A percentile compares a stretch with the other conserved stretches of the same genome.
Conservation (phyloP, 2,329 filamentous ascomycete species). For the Penicillium polonicum region DNA sequence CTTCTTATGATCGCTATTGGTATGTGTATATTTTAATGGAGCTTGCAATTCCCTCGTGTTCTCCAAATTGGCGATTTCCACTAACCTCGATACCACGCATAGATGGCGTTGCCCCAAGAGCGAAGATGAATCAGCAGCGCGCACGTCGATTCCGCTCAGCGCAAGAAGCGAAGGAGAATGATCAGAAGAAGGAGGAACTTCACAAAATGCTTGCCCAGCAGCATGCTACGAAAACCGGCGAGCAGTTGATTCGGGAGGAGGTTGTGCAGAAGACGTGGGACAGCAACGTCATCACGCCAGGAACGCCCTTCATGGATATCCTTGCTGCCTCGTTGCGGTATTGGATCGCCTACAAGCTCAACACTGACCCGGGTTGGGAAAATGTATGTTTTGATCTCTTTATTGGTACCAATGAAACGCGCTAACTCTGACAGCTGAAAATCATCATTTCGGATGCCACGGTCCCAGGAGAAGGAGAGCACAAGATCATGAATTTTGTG, state of each 20-base stretch:
- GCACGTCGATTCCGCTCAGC: slow-evolving; percentile 92
- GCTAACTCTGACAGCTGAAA: slow-evolving; percentile 61
- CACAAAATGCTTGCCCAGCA: slow-evolving; percentile 80
- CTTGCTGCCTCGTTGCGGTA: slow-evolving; percentile 86
- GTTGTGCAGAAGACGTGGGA: slow-evolving; percentile 88
- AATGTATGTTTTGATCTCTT: slow-evolving; percentile 49
- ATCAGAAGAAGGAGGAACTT: slow-evolving; percentile 84
- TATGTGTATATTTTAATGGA: slow-evolving; percentile 37
- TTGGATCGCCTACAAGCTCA: slow-evolving; percentile 97
- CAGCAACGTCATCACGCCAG: slow-evolving; percentile 82
- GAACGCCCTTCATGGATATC: slow-evolving; percentile 98
- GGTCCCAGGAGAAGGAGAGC: slow-evolving; percentile 95
- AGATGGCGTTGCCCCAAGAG: slow-evolving; percentile 96
- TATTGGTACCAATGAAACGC: neutral
- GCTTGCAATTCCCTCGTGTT: neutral
- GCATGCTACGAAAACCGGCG: slow-evolving; percentile 60
- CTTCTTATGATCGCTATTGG: slow-evolving; percentile 95
- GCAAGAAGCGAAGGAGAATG: slow-evolving; percentile 91
- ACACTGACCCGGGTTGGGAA: slow-evolving; percentile 93
- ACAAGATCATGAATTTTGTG: slow-evolving; percentile 99
- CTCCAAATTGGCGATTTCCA: neutral
- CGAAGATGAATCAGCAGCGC: slow-evolving; percentile 99
- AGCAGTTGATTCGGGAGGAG: slow-evolving; percentile 61
- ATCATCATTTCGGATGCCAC: slow-evolving; percentile 98
- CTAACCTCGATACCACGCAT: neutral